Percentiles rank a stretch among this genome's conserved stretches.
phyloP scores from a whole-genome alignment of 257 asterid genomes.

The Anisodus tanguticus region DNA sequence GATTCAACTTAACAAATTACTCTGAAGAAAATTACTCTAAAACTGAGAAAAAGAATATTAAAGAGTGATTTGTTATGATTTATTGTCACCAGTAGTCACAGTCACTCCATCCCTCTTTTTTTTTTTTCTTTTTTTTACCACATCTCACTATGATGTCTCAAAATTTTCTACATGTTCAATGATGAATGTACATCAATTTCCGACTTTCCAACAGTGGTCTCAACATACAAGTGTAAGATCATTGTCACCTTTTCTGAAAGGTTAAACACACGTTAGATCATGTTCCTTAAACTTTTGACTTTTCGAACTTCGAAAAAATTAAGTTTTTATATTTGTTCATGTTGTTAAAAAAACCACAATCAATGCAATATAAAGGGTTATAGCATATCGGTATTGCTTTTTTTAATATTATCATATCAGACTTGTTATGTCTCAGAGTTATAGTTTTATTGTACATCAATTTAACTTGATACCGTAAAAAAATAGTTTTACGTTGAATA shows the following conservation, averaged over 20 bases:
- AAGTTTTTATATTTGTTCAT: not conserved
- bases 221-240: not conserved
- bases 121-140: not conserved
- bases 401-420: not conserved
- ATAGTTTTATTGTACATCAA: not conserved
- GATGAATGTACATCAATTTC: slow-evolving; percentile 10
- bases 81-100: not conserved
- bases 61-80: not conserved
- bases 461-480: not conserved
- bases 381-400: too few relatives aligned
- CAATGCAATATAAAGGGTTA: too few relatives aligned
- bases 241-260: slow-evolving; percentile 29
- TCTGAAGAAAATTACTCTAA: not conserved
- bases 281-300: slow-evolving; percentile 14
- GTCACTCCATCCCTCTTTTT: not conserved
- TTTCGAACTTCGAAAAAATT: not conserved
- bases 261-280: slow-evolving; percentile 13
- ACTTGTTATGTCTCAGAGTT: not conserved
- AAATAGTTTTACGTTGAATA: too few relatives aligned
- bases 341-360: too few relatives aligned
- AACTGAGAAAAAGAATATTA: not conserved
- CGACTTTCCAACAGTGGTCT: slow-evolving; percentile 3
- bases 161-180: not conserved
- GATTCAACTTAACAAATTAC: not conserved
- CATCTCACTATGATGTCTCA: slow-evolving; percentile 10